A percentile compares a stretch with the other conserved stretches of the same genome.
phyloP scores from a whole-genome alignment of 116 monocot genomes.

The Zostera marina region DNA sequence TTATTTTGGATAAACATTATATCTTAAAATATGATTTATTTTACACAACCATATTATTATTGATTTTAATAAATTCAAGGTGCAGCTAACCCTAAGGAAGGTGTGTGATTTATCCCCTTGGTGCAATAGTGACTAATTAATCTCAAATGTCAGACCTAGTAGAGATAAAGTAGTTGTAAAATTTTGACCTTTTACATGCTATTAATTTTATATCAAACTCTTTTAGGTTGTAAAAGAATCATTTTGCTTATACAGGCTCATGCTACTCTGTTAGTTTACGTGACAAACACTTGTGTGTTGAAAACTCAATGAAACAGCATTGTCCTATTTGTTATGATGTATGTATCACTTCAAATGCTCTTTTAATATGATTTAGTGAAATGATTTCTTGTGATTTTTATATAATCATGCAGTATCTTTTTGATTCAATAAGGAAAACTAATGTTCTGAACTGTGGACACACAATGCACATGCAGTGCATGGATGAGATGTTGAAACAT shows the following conservation, averaged over 20 bases:
- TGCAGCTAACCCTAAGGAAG: too few species aligned
- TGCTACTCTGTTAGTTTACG: constrained; percentile 50
- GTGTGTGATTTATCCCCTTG: too few species aligned
- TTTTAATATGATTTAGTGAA: constrained; percentile 5
- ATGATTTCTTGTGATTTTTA: constrained; percentile 9
- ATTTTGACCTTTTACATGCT: too few species aligned
- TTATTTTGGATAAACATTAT: background rate
- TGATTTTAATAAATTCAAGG: too few species aligned
- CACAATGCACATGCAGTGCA: constrained; percentile 56
- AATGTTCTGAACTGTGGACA: constrained; percentile 67
- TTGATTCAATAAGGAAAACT: constrained; percentile 67
- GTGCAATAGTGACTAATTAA: too few species aligned
- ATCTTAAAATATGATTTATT: too few species aligned
- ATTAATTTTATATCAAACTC: too few species aligned
- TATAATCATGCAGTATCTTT: constrained; percentile 56
- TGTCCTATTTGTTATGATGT: constrained; percentile 93
- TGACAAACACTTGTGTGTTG: constrained; percentile 65
- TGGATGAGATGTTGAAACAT: constrained; percentile 50
- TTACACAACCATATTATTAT: too few species aligned
- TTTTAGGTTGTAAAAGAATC: background rate
- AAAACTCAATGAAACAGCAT: constrained; percentile 81
- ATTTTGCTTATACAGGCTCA: constrained; percentile 27
- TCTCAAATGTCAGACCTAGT: too few species aligned
- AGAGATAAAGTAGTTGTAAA: too few species aligned
- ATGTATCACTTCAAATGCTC: background rate